Conservation (phyloP, 306 rosid species). For the Canavalia ensiformis region DNA sequence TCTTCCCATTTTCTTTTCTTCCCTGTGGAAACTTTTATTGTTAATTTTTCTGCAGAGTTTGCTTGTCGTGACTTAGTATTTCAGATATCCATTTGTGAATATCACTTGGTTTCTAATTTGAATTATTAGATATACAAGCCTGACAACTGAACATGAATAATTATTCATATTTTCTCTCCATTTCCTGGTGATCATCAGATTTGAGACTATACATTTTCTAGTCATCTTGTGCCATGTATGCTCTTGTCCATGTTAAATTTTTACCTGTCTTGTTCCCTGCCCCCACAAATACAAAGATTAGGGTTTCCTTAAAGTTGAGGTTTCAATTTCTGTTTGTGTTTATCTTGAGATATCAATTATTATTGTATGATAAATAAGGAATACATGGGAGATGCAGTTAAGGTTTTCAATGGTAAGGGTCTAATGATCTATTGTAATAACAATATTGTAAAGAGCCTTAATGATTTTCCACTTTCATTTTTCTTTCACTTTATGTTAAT, state of each 20-base stretch:
- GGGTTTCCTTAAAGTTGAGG: not conserved
- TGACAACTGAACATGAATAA: slow-evolving; percentile 5
- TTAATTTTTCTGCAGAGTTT: not conserved
- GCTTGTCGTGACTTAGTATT: not conserved
- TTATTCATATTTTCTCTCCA: not conserved
- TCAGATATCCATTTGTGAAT: slow-evolving; percentile 14
- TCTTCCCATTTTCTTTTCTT: not conserved
- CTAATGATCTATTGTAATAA: too few relatives aligned
- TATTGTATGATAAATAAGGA: not conserved
- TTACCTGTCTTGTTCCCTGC: not conserved
- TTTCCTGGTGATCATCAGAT: not conserved
- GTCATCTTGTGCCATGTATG: not conserved
- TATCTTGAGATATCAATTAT: not conserved
- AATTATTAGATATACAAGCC: slow-evolving; percentile 14
- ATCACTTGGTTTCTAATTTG: not conserved
- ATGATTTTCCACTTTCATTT: not conserved
- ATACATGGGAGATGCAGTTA: not conserved
- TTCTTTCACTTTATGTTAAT: not conserved
- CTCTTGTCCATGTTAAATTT: not conserved
- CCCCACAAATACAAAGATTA: not conserved
- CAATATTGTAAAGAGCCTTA: not conserved
- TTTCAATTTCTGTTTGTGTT: not conserved
- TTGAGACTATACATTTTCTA: not conserved
- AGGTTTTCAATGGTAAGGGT: too few relatives aligned
- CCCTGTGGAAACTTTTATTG: not conserved